Base-by-base conservation (phyloP, 148 eudicot genomes). In the Cornus suecica region DNA sequence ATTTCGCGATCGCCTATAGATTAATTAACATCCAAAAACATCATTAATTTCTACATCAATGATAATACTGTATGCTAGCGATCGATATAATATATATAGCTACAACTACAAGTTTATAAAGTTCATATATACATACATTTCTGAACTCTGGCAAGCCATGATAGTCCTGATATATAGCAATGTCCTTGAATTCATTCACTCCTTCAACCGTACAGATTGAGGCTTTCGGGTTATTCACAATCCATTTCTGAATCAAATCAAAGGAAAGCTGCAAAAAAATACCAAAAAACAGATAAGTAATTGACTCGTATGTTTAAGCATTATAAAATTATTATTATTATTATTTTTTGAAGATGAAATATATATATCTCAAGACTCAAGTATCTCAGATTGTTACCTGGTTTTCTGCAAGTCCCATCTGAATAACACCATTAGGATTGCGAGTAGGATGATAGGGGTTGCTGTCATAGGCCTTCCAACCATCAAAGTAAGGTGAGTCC, bases 341-440 rank as follows among this genome's bases (percentile, higher is more conserved):
- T n/a, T n/a, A n/a, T n/a, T n/a, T n/a, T n/a, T n/a, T n/a, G n/a
- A n/a, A n/a, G n/a, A n/a, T n/a, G n/a, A n/a, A n/a, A n/a, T n/a
- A n/a, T n/a, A n/a, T n/a, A n/a, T n/a, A n/a, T n/a, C n/a, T n/a
- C n/a, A n/a, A n/a, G n/a, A n/a, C n/a, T n/a, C n/a, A n/a, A n/a
- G n/a, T n/a, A n/a, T n/a, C n/a, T 4, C 4, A 41, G 9, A 41
- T 4, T 41, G 45, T 4, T 81, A 87, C 89, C 87, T 84, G 79
- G 51, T 87, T 87, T 73, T 87, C 90, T 15, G 90, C 90, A 14
- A 87, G 80, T 1, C 90, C 90, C 90, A 84, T 87, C 64, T 87
- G 90, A 77, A 87, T 87, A 48, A 87, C 88, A 23, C 90, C 90
- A 24, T 74, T 34, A 11, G 86, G 84, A n/a, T n/a, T n/a, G n/a